phyloP scores from a whole-genome alignment of 176 grass and related monocot species.

The Tillandsia fasciculata region DNA sequence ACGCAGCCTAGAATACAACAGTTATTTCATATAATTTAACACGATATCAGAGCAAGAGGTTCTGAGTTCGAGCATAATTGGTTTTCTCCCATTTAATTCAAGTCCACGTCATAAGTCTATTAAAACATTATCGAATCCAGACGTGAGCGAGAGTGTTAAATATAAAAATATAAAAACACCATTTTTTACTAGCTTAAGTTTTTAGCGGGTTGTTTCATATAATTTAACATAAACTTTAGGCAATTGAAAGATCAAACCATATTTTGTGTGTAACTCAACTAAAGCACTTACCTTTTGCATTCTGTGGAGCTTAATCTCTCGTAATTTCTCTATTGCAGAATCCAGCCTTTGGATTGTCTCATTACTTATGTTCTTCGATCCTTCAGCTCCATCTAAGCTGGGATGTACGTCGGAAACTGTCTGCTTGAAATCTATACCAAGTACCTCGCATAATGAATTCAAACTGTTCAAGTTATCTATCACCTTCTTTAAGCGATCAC shows the following conservation, averaged over 20 bases:
- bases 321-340: slow-evolving; percentile 27
- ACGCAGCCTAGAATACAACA: no score
- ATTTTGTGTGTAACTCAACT: neutral
- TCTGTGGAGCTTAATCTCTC: slow-evolving; percentile 45
- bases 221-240: slow-evolving; percentile 3
- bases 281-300: slow-evolving; percentile 49
- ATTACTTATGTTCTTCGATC: slow-evolving; percentile 50
- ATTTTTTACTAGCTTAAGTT: no score
- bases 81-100: no score
- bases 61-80: no score
- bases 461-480: slow-evolving; percentile 48
- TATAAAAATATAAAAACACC: no score
- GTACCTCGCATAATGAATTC: slow-evolving; percentile 47
- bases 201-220: no score
- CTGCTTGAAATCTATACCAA: slow-evolving; percentile 49
- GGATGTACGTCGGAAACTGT: slow-evolving; percentile 47
- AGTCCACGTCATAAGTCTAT: no score
- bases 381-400: slow-evolving; percentile 42
- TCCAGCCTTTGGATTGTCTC: slow-evolving; percentile 41
- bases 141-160: no score
- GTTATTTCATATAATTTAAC: no score
- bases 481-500: slow-evolving; percentile 45
- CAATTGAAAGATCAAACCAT: neutral
- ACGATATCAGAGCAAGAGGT: no score
- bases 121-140: no score